Base-by-base conservation (phyloP, 73 alveolate genomes). In the Urostyla sp. region DNA sequence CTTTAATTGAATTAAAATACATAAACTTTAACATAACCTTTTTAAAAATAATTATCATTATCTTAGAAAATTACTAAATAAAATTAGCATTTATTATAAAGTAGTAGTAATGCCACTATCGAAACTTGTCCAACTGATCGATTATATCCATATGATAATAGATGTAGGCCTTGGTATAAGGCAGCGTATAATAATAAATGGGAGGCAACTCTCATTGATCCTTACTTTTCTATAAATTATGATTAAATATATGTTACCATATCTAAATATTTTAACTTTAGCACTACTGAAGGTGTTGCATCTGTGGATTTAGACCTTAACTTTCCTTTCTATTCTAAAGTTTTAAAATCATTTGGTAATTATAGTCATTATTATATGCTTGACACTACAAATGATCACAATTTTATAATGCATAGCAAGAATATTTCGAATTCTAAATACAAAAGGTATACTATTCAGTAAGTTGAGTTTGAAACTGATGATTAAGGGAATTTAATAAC, bases 131-230 rank as follows among this genome's bases (percentile, higher is more conserved):
- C 6, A 37, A 18, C 18, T 10, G 46, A 43, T n/a, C 59, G 58
- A 15, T 18, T 2, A 5, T 11, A 11, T 0, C 44, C 15, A 26
- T 78, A 78, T 30, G 89, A 78, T 5, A 82, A 82, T n/a, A 61
- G 89, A 38, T 78, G 89, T 66, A 38, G 89, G 48, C 74, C 75
- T 57, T 78, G 89, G 84, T 78, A 35, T 45, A 13, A 49, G 23
- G 27, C 23, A 30, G 59, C 84, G 0, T 1, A 23, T n/a, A 30
- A 66, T 44, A 38, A 15, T 3, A 66, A 40, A 40, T 21, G 28
- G n/a, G 20, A 26, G 40, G 28, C 44, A 20, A 31, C 40, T 21
- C 44, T 40, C 44, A 37, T 49, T 66, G 69, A 45, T n/a, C 83
- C 83, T 49, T 69, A 69, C 37, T 2, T 69, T 7, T 67, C 44